Evolutionary conservation across 768 basidiomycete genomes (phyloP), one percentile per base, ranked within the genome.

Genomic region (Tephrocybe sp.): DNA sequence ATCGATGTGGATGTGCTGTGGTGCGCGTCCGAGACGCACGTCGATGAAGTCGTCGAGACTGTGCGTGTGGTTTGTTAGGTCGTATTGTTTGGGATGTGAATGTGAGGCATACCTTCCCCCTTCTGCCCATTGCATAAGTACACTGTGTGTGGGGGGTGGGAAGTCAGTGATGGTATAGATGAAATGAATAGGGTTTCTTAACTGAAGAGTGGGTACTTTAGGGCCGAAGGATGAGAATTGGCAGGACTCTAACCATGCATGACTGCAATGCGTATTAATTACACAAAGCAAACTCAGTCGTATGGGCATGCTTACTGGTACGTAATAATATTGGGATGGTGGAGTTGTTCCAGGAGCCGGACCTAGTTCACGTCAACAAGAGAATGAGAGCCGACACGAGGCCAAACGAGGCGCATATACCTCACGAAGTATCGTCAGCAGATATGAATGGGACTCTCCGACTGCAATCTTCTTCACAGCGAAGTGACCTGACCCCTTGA

Each of bases 381-480:
- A 32, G 20, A 11, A 39, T 23, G 30, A 26, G 26, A 26, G 3
- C 26, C 26, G 22, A 10, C 32, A 41, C n/a, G 23, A 42, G 34
- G 22, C 39, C 26, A 38, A 33, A 39, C 40, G 49, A 20, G 10
- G 14, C n/a, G 38, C 36, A 55, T 72, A 41, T 39, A 79, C 84
- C 73, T 95, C 93, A 39, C 83, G 82, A 34, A 95, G 72, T 48
- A 90, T 93, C 43, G 84, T 85, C 35, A 93, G 69, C 5, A 96
- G 74, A 70, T 95, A 95, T 2, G 84, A 76, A 58, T 92, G 89
- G 0, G 92, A 95, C 62, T 91, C 83, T 42, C 94, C 94, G 0
- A 98, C 89, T 0, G 96, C 93, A 17, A 98, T 92, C 66, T 97
- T 98, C 72, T 98, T 98, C 41, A 97, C 89, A 0, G 95, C 95